phyloP scores from a whole-genome alignment of 805 yeast genomes.

The Cephaloascus albidus region DNA sequence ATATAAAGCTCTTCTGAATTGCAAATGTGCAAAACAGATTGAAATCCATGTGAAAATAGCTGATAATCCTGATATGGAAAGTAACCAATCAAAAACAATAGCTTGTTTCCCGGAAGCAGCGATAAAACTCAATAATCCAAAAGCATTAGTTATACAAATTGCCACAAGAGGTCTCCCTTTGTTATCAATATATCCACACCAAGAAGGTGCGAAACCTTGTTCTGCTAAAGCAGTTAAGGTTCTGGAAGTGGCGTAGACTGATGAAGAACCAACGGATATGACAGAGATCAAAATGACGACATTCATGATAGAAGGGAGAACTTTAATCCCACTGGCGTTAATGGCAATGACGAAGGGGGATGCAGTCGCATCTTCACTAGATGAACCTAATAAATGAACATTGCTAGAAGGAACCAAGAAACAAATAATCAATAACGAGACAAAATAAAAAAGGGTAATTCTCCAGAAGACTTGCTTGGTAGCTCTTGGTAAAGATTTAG shows the following conservation, averaged over 20 bases:
- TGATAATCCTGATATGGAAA: constrained; percentile 30
- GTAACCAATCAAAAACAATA: constrained; percentile 27
- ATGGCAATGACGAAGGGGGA: constrained; percentile 74
- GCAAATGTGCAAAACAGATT: constrained; percentile 26
- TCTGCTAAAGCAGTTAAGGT: constrained; percentile 60
- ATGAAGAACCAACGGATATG: constrained; percentile 64
- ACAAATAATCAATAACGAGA: constrained; percentile 43
- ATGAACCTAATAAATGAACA: constrained; percentile 33
- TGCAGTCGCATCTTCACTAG: constrained; percentile 50
- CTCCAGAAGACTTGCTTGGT: constrained; percentile 35
- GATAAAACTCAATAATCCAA: constrained; percentile 52
- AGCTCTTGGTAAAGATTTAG: constrained; percentile 28
- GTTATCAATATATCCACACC: constrained; percentile 62
- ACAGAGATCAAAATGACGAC: constrained; percentile 63
- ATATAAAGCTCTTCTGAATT: constrained; percentile 27
- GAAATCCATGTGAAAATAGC: constrained; percentile 32
- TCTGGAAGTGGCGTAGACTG: constrained; percentile 63
- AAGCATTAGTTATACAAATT: constrained; percentile 38
- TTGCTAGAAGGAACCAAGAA: constrained; percentile 65
- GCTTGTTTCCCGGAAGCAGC: constrained; percentile 32
- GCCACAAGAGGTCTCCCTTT: constrained; percentile 74
- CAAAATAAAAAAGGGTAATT: constrained; percentile 47
- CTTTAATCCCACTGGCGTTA: constrained; percentile 53
- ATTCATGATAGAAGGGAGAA: constrained; percentile 61
- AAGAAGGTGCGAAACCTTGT: constrained; percentile 53